Evolutionary conservation across 2,329 filamentous ascomycete genomes (phyloP), one percentile per base, ranked within the genome.

Genomic region (Ophiostoma sp.): DNA sequence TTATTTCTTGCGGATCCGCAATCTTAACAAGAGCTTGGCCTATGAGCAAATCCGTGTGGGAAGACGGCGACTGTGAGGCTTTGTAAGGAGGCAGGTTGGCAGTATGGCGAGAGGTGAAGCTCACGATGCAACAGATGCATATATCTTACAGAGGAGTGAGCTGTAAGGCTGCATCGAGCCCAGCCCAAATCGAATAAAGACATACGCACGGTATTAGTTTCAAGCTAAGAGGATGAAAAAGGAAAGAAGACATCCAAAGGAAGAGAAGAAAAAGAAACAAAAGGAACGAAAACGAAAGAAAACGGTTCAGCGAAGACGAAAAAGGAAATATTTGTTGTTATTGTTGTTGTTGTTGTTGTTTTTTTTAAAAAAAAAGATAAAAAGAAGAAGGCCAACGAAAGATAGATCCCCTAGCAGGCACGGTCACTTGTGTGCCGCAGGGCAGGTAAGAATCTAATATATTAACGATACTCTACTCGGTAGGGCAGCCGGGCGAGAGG

Each of bases 21-120:
- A 55, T 55, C 18, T 55, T 18, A 55, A 9, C n/a, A 27, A 55
- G n/a, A 55, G 49, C 49, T 55, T 55, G 49, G 49, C 49, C 18
- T 27, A 9, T 16, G 49, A 18, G 27, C 9, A 55, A 9, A 55
- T 55, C 4, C 27, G 18, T 27, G 18, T 27, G 49, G 27, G 45
- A 16, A 5, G 45, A 18, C 49, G 49, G n/a, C 14, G 11, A 18
- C 11, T 55, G 18, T 27, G 42, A 27, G 49, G 49, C 49, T 18
- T 55, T 27, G 49, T 18, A 55, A 8, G 27, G 16, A 47, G 8
- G 18, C 8, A 27, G 27, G 49, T 55, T 55, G 49, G 9, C n/a
- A 27, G 27, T 27, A 27, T 55, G 49, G 27, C 18, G 49, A 27
- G 49, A 55, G n/a, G 12, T 4, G 14, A 47, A 55, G 49, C n/a